Evolutionary conservation across 768 basidiomycete genomes (phyloP).

Genomic region (Sporobolomyces roseus): DNA sequence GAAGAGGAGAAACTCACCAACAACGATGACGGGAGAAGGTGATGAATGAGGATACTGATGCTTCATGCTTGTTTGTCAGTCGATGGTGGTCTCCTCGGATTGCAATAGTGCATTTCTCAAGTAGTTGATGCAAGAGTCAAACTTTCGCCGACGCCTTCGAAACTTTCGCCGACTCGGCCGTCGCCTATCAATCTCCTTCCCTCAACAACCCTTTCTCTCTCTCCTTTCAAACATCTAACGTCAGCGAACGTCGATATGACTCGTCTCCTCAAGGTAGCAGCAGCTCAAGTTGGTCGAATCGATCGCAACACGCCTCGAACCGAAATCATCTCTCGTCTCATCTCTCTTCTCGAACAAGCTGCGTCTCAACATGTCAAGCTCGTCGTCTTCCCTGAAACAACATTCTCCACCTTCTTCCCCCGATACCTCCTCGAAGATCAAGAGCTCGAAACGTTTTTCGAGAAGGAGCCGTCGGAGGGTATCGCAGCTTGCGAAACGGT

Average conservation of each 20-base stretch:
- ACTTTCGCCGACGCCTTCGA: not conserved
- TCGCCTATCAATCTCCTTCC: too few species aligned
- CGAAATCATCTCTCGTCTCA: conserved; percentile 44
- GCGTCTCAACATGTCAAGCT: conserved; percentile 15
- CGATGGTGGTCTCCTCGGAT: too few species aligned
- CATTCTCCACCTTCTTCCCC: conserved; percentile 47
- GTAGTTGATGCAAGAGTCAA: too few species aligned
- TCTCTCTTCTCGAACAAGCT: conserved; percentile 41
- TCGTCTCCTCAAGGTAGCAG: conserved; percentile 47
- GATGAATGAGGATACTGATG: not conserved
- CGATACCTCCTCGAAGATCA: conserved; percentile 46
- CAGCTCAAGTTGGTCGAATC: conserved; percentile 48
- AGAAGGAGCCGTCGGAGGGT: conserved; percentile 41
- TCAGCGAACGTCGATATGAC: conserved; percentile 33
- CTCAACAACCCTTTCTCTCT: not conserved
- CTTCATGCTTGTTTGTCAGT: not conserved
- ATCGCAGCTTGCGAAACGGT: conserved; percentile 42
- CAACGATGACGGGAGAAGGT: conserved; percentile 25
- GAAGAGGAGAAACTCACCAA: not conserved
- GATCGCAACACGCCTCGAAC: conserved; percentile 43
- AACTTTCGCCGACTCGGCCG: not conserved
- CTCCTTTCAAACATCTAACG: not conserved
- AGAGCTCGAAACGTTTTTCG: conserved; percentile 46
- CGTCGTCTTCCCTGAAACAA: conserved; percentile 37
- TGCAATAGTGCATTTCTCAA: too few species aligned